Evolutionary conservation across 345 rosid genomes (phyloP).

Genomic region (Camelina laxa): DNA sequence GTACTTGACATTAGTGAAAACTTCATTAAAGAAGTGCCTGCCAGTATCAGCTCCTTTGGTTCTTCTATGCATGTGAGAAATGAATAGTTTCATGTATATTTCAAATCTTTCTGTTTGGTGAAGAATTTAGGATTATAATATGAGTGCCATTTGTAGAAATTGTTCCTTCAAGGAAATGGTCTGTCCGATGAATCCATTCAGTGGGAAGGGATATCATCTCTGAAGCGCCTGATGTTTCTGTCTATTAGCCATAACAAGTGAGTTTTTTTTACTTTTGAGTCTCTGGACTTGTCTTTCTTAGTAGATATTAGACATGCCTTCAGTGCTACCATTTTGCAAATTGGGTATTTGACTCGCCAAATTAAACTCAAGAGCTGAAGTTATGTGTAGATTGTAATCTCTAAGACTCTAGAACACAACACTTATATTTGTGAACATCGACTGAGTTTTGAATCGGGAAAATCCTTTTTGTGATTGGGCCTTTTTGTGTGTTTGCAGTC

Average conservation of each 20-base stretch:
- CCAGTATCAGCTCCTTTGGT: slow-evolving; percentile 55
- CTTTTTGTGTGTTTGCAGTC: slow-evolving; percentile 55
- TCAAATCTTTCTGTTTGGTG: neutral
- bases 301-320: neutral
- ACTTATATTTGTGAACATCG: neutral
- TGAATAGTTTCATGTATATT: neutral
- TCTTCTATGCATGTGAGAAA: slow-evolving; percentile 50
- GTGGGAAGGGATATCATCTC: slow-evolving; percentile 70
- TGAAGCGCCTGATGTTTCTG: slow-evolving; percentile 62
- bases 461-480: neutral
- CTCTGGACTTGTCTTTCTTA: neutral
- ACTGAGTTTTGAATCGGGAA: neutral
- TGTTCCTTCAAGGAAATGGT: slow-evolving; percentile 66
- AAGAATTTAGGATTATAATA: neutral
- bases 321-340: neutral
- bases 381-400: neutral
- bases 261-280: slow-evolving; percentile 36
- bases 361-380: neutral
- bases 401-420: neutral
- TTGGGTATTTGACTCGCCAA: neutral
- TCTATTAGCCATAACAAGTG: slow-evolving; percentile 74
- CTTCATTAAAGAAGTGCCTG: slow-evolving; percentile 58
- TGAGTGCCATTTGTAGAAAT: slow-evolving; percentile 60
- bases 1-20: slow-evolving; percentile 75
- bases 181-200: slow-evolving; percentile 64